Base-by-base conservation (phyloP, 805 yeast genomes). In the Candida anglica region DNA sequence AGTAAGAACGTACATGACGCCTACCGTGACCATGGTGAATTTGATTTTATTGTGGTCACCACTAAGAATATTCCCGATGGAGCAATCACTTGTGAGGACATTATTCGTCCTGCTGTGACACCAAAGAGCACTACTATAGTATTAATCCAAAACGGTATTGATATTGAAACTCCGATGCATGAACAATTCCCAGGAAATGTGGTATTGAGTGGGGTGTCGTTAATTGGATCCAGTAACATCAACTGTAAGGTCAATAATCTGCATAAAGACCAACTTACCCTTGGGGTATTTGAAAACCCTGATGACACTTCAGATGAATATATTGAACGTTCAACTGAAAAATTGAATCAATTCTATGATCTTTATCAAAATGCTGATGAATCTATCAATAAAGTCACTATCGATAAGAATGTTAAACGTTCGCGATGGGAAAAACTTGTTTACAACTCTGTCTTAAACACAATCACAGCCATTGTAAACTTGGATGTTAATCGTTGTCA, bases 91-190 rank as follows among this genome's bases (percentile, higher is more conserved):
- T 61, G 70, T 43, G 73, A 68, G 41, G 63, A 60, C 9, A 62
- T 71, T 23, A 57, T 72, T 23, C 53, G 43, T 30, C 62, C 62
- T 20, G 73, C 58, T 0, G 55, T 64, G 24, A 39, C 49, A 8
- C 42, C 53, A 1, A 42, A 29, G 4, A 39, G 37, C 11, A 48
- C 66, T 9, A 45, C 51, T 6, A 56, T 66, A 16, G 45, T 66
- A 5, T 56, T 66, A 29, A 42, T 65, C 9, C 72, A 66, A 41
- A 66, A 66, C 42, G 72, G 72, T 2, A 45, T 64, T 18, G 60
- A 52, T 16, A 60, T 66, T 18, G 71, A 62, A 15, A 32, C 34
- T 11, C 60, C 65, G 2, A 53, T 63, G 49, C 40, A 56, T 19
- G 40, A 44, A 19, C 45, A 46, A 32, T 66, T 43, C 40, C 71